Evolutionary conservation across 345 rosid species (phyloP), one percentile per base, ranked within the genome.

Genomic region (Salix koriyanagi): DNA sequence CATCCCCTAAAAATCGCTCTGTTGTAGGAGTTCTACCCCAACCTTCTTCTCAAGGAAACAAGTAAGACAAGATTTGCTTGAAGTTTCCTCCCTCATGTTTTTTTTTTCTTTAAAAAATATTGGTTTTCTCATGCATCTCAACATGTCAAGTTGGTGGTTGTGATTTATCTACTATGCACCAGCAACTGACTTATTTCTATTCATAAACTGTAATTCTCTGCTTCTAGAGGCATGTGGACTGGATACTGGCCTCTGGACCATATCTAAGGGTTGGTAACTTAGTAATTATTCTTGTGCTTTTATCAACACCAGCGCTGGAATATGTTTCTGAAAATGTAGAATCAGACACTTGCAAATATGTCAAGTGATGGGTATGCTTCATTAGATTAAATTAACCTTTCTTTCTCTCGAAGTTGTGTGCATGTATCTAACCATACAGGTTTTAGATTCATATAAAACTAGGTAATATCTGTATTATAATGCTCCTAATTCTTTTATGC

Each of bases 1-100:
- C 80, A 5, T 61, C 75, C 11, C 64, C 74, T 28, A 41, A 72
- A 4, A 67, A 68, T 37, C 73, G 25, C 39, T 61, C 84, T 62
- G 74, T 81, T 62, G 84, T 81, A 60, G 84, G 84, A 41, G 71
- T 77, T 69, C 80, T 81, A 14, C 79, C 80, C 28, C 84, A 81
- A 64, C 84, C 80, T 72, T 65, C 67, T 76, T 72, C 75, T 62
- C 75, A 60, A 39, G 80, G 77, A 73, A 76, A 77, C 60, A 81
- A 80, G 84, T 41, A 60, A 72, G 84, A 67, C 23, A 21, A 72
- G 73, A 19, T 71, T 78, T 23, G 30, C 80, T 69, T 50, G 26
- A 76, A 67, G 36, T 82, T 75, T 36, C 58, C 6, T 6, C 23
- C 15, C 23, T 48, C 32, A 28, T 75, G 25, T 30, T 15, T 15